Base-by-base conservation (phyloP, 768 basidiomycete species). In the Pilatotrama ljubarskyi region DNA sequence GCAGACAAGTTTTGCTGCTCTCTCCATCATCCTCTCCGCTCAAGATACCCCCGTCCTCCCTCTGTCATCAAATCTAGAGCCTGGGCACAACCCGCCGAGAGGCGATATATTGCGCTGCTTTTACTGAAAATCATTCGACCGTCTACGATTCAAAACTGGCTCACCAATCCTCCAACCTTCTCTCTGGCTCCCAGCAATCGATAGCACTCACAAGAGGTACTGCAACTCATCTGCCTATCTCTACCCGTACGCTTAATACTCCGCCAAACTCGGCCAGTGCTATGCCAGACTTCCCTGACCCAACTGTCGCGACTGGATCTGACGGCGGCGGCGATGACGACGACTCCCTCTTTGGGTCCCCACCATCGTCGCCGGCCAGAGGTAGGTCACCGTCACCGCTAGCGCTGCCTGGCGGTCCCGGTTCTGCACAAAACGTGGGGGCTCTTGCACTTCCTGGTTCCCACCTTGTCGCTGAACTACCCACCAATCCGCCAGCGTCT, bases 371-470 rank as follows among this genome's bases (percentile, higher is more conserved):
- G 51, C 84, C 86, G 61, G 66, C 66, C 63, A 78, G 77, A 87
- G 87, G 87, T 87, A 90, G 87, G 86, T 87, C 86, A 76, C 82
- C 83, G 65, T 84, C 84, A 61, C 83, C 83, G 64, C 75, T 86
- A 71, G 86, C 86, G 52, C 77, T 88, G 48, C 84, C 86, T 67
- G 77, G 80, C 68, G 72, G 74, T 62, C 61, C 70, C 63, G 67
- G 72, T 74, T 74, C 77, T 75, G 76, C 80, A 86, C 82, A 89
- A 88, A 91, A 93, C 84, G 91, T 93, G 90, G 90, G 90, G 90
- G 88, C 90, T 89, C 91, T 91, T 92, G 91, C 91, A 92, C 91
- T 92, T 90, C 89, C 89, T 91, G 91, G 90, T 84, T 90, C 89
- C 90, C 90, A 88, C 79, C 81, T 78, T 75, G 80, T 79, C 89